Evolutionary conservation across 2,329 filamentous ascomycete species (phyloP).

Genomic region (Diatrype stigma): DNA sequence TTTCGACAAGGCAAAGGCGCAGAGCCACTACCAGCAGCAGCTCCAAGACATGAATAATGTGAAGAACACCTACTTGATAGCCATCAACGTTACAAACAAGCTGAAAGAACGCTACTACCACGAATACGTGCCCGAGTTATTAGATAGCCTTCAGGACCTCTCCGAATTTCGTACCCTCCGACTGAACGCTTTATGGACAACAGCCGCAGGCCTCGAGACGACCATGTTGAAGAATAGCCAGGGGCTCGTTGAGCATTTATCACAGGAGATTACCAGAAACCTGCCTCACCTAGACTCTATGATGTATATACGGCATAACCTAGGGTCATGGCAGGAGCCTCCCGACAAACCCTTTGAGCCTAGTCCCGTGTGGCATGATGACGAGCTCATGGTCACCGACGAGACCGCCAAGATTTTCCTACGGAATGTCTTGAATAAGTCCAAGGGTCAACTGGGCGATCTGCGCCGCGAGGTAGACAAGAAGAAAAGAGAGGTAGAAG

Average conservation of each 20-base stretch:
- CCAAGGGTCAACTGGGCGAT: slow-evolving; percentile 77
- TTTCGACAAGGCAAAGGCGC: slow-evolving; percentile 92
- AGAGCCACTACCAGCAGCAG: slow-evolving; percentile 88
- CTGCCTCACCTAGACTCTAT: slow-evolving; percentile 86
- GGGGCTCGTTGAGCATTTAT: slow-evolving; percentile 66
- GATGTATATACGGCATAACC: slow-evolving; percentile 97
- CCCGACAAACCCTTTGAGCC: slow-evolving; percentile 83
- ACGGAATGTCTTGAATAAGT: slow-evolving; percentile 87
- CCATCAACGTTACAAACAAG: slow-evolving; percentile 95
- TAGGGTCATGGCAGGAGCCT: slow-evolving; percentile 77
- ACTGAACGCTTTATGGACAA: slow-evolving; percentile 80
- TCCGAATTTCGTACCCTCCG: slow-evolving; percentile 83
- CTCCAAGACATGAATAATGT: slow-evolving; percentile 92
- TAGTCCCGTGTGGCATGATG: slow-evolving; percentile 95
- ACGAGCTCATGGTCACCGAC: slow-evolving; percentile 79
- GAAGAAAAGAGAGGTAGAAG: slow-evolving; percentile 81
- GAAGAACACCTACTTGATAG: slow-evolving; percentile 97
- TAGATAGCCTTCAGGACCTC: slow-evolving; percentile 91
- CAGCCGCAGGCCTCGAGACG: slow-evolving; percentile 76
- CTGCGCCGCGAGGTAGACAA: slow-evolving; percentile 79
- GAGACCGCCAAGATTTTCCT: slow-evolving; percentile 85
- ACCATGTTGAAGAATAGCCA: slow-evolving; percentile 71
- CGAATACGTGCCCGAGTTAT: slow-evolving; percentile 88
- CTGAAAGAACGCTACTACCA: slow-evolving; percentile 97
- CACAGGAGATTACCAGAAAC: slow-evolving; percentile 81